Evolutionary conservation across 352 stramenopile species (phyloP).

Genomic region (Pythium coloratum): DNA sequence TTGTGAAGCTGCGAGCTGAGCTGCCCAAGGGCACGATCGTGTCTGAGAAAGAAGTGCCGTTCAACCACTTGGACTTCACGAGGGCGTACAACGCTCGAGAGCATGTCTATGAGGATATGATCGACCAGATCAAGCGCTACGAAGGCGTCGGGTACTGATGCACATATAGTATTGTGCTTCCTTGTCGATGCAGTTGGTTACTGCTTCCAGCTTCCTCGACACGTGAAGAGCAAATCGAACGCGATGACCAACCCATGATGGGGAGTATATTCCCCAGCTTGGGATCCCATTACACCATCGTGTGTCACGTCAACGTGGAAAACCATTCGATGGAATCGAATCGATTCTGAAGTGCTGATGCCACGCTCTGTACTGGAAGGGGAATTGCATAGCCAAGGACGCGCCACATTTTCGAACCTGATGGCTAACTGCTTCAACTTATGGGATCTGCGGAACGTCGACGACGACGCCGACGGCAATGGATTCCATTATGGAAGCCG

Average conservation of each 20-base stretch:
- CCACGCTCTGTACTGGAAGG: background rate
- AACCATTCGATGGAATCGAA: background rate
- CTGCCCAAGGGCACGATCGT: slow-evolving; percentile 51
- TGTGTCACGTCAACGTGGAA: too few species aligned
- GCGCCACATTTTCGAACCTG: background rate
- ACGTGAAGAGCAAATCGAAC: too few species aligned
- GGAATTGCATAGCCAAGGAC: background rate
- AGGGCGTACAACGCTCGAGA: slow-evolving; percentile 29
- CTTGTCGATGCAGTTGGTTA: too few species aligned
- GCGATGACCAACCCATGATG: too few species aligned
- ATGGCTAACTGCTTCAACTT: background rate
- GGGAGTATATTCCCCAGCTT: too few species aligned
- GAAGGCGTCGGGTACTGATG: background rate
- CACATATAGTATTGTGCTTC: background rate
- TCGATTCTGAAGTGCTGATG: background rate
- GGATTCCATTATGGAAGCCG: too few species aligned
- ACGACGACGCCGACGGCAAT: too few species aligned
- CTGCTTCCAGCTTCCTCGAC: too few species aligned
- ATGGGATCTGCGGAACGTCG: background rate
- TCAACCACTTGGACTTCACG: slow-evolving; percentile 69
- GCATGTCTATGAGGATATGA: background rate
- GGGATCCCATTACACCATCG: too few species aligned
- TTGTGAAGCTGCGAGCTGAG: slow-evolving; percentile 39
- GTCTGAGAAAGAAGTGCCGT: slow-evolving; percentile 42
- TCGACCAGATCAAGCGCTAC: background rate